Evolutionary conservation across 2,329 filamentous ascomycete genomes (phyloP).

Genomic region (Cordyceps pruinosa): DNA sequence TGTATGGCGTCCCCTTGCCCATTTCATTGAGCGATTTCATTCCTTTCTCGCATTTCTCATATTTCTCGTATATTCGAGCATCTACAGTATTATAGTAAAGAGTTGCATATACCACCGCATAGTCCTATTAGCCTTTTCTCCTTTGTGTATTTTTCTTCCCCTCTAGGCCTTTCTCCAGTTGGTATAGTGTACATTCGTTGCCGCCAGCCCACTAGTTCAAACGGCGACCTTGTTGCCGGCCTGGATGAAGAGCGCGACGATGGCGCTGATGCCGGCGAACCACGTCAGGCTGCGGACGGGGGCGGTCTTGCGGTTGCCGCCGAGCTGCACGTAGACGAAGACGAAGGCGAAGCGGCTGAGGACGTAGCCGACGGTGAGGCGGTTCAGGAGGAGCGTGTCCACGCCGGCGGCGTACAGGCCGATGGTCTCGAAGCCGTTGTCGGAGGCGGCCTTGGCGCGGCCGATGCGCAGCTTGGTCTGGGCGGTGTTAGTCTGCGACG

Average conservation of each 20-base stretch:
- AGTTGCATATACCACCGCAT: not conserved
- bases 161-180: not conserved
- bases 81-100: not conserved
- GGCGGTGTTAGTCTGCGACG: not conserved
- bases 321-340: constrained; percentile 36
- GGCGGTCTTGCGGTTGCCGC: constrained; percentile 32
- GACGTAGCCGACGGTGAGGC: constrained; percentile 33
- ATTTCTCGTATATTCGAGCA: constrained; percentile 12
- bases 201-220: not conserved
- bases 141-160: not conserved
- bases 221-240: constrained; percentile 27
- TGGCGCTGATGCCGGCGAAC: constrained; percentile 27
- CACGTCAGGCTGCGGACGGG: constrained; percentile 33
- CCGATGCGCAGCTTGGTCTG: constrained; percentile 48
- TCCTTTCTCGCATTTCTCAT: not conserved
- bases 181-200: not conserved
- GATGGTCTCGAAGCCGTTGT: constrained; percentile 39
- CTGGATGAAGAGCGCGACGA: constrained; percentile 33
- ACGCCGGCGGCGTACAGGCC: constrained; percentile 37
- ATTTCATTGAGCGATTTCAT: not conserved
- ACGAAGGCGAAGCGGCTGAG: constrained; percentile 34
- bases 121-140: not conserved
- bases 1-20: not conserved
- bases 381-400: constrained; percentile 31
- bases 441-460: constrained; percentile 43